These are phyloP conservation scores for Zygoascus hellenicus DNA, from an alignment of 1,139 yeast species.

Conservation along the genomic window DNA sequence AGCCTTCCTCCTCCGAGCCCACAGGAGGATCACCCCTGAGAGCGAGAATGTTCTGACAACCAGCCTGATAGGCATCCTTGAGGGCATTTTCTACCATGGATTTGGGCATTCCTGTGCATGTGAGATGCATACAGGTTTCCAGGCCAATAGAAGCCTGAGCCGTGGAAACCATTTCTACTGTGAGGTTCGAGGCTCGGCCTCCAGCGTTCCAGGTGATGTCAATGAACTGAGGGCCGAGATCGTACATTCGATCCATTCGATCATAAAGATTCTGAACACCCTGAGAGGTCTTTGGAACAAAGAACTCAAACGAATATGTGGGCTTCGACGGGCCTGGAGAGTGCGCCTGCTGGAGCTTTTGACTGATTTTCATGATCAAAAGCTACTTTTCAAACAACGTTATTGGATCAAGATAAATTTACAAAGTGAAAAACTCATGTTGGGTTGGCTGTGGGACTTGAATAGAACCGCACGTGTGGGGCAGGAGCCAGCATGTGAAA, in stretches of 20 bases:
- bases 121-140: constrained; percentile 96
- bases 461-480: constrained; percentile 3
- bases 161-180: constrained; percentile 88
- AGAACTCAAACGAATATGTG: constrained; percentile 92
- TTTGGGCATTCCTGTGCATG: constrained; percentile 92
- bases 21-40: constrained; percentile 92
- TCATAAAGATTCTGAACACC: constrained; percentile 95
- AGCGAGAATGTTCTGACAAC: constrained; percentile 93
- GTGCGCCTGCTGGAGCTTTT: constrained; percentile 36
- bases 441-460: no score
- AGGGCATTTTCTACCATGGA: constrained; percentile 80
- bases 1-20: constrained; percentile 48
- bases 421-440: no score
- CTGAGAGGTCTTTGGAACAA: constrained; percentile 96
- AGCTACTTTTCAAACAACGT: no score
- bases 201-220: constrained; percentile 99
- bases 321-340: constrained; percentile 32
- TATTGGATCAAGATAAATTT: no score
- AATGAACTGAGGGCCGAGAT: constrained; percentile 81
- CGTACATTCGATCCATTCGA: constrained; percentile 97
- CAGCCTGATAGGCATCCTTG: constrained; percentile 77
- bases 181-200: constrained; percentile 71
- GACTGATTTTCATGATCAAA: constrained; percentile 35
- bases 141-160: constrained; percentile 89
- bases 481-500: constrained; percentile 3